A percentile compares a stretch with the other conserved stretches of the same genome.
Conservation (phyloP, 2,329 filamentous ascomycete species). For the Sporothrix pseudoabietina region DNA sequence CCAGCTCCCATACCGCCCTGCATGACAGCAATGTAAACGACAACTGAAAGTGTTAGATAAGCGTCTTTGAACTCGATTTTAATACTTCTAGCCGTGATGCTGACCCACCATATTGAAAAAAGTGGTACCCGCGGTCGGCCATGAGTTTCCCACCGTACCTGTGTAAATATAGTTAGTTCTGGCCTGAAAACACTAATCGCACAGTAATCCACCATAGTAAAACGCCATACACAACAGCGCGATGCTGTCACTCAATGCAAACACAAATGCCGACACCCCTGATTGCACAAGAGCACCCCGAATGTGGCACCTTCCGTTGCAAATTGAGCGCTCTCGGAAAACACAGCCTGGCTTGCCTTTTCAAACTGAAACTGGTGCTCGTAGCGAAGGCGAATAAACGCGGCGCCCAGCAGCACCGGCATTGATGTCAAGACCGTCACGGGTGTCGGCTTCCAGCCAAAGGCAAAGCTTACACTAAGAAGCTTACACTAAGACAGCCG, state of each 20-base stretch:
- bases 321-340: slow-evolving; percentile 72
- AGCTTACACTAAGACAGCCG: slow-evolving; percentile 65
- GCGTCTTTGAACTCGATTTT: no score
- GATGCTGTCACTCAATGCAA: slow-evolving; percentile 69
- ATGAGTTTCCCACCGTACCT: slow-evolving; percentile 41
- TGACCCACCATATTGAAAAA: slow-evolving; percentile 40
- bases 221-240: slow-evolving; percentile 65
- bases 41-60: slow-evolving; percentile 32
- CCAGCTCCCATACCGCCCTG: slow-evolving; percentile 42
- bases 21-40: slow-evolving; percentile 43
- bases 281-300: slow-evolving; percentile 61
- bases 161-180: not conserved
- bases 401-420: slow-evolving; percentile 52
- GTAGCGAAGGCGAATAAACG: slow-evolving; percentile 57
- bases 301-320: slow-evolving; percentile 72
- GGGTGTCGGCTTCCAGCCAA: slow-evolving; percentile 75
- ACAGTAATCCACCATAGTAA: slow-evolving; percentile 53
- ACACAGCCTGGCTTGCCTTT: slow-evolving; percentile 67
- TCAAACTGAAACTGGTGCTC: slow-evolving; percentile 69
- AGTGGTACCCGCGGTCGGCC: slow-evolving; percentile 40
- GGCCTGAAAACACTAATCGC: not conserved
- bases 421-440: slow-evolving; percentile 63
- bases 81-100: no score
- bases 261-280: slow-evolving; percentile 63
- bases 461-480: no score